A percentile compares a stretch with the other conserved stretches of the same genome.
Conservation (phyloP, 208 protist species). For the Tritrichomonas musculus region DNA sequence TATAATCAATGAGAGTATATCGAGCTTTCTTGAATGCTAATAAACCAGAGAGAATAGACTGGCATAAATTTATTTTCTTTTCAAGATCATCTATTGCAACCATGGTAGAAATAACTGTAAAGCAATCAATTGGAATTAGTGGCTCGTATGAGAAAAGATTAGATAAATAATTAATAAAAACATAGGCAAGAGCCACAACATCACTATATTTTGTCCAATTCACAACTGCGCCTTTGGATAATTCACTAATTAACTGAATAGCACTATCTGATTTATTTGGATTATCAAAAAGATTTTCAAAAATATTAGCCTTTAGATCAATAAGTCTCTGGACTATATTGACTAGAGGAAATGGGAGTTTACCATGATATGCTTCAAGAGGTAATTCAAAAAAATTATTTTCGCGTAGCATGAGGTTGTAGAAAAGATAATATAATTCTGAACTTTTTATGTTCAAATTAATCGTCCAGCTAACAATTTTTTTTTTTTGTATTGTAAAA, state of each 20-base stretch:
- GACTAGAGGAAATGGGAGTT: background rate
- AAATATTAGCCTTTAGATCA: background rate
- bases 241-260: background rate
- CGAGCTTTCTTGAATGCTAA: background rate
- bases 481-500: too few species aligned
- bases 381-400: background rate
- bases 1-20: background rate
- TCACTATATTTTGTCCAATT: background rate
- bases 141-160: background rate
- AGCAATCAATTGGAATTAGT: background rate
- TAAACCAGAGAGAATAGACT: background rate
- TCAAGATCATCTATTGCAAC: background rate
- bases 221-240: background rate
- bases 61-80: background rate
- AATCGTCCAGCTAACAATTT: too few species aligned
- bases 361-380: background rate
- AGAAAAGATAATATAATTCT: too few species aligned
- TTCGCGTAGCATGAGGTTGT: too few species aligned
- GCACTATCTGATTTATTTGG: background rate
- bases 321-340: background rate
- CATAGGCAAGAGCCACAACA: background rate
- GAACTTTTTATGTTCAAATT: too few species aligned
- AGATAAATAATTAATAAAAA: background rate
- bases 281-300: background rate
- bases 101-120: background rate